Base-by-base conservation (phyloP, 257 asterid genomes). In the Lithospermum erythrorhizon region DNA sequence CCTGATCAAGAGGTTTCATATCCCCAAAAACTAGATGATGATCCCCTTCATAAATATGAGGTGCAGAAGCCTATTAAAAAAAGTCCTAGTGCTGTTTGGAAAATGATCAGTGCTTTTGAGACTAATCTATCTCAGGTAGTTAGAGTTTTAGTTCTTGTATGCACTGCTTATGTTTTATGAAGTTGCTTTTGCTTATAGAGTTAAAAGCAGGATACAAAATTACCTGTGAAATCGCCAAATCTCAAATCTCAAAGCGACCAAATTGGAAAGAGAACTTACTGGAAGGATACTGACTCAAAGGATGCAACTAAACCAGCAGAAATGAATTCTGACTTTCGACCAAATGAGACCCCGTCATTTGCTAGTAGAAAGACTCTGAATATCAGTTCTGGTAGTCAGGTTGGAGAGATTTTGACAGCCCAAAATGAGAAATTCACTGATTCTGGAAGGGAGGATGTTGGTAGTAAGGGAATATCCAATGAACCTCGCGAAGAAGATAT, bases 81-180 rank as follows among this genome's bases (percentile, higher is more conserved):
- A 78, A 73, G 62, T 73, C 79, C 83, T 55, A 82, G 90, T 82
- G 82, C 61, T 57, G 95, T 90, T 72, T 80, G 70, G 73, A 90
- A 85, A 73, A 81, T 87, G 87, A 82, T 86, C 61, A 82, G 82
- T 73, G 95, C 94, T 61, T 87, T 90, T 20, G 95, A 87, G 68
- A 81, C 59, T 53, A 67, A 71, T 59, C 69, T 66, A 67, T 49
- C 69, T 79, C 83, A 90, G 96, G 98, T 90, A 82, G 62, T 66
- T 64, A 66, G 10, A 59, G 52, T 47, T 41, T 25, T 63, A 30
- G 62, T 41, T 57, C 27, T 37, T 27, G 47, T 6, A 37, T 19
- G 23, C 27, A 32, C 61, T 62, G 27, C 27, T 55, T 57, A 59
- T 23, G 51, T 32, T n/a, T 64, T 64, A 24, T 55, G 21, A 32